phyloP scores from a whole-genome alignment of 2,329 filamentous ascomycete genomes.

The Fonsecaea monophora region DNA sequence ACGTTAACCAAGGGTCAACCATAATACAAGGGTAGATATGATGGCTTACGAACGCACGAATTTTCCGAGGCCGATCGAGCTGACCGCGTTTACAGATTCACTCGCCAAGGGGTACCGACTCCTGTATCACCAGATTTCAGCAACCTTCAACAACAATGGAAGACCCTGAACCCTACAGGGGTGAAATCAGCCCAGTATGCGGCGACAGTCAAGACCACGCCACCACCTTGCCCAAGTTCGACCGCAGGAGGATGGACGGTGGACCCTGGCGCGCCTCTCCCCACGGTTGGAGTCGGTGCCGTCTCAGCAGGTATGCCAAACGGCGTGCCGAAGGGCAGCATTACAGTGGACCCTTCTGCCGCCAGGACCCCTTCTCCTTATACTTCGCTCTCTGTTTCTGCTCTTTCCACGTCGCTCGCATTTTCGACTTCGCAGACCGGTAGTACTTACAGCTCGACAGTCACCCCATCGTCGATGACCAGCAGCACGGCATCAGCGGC shows the following conservation, averaged over 20 bases:
- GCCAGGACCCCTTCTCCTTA: slow-evolving; percentile 10
- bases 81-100: slow-evolving; percentile 57
- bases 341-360: slow-evolving; percentile 30
- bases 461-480: slow-evolving; percentile 23
- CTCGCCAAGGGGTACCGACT: slow-evolving; percentile 73
- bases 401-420: background rate
- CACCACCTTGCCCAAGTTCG: slow-evolving; percentile 72
- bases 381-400: slow-evolving; percentile 8
- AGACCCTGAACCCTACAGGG: slow-evolving; percentile 71
- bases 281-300: slow-evolving; percentile 67
- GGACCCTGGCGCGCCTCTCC: slow-evolving; percentile 71
- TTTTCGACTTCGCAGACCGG: slow-evolving; percentile 29
- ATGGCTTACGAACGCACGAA: slow-evolving; percentile 9
- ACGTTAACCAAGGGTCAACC: slow-evolving; percentile 59
- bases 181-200: slow-evolving; percentile 71
- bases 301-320: slow-evolving; percentile 37
- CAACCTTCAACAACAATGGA: slow-evolving; percentile 80
- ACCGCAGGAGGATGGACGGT: slow-evolving; percentile 76
- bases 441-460: slow-evolving; percentile 37
- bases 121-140: slow-evolving; percentile 77
- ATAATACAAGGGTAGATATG: slow-evolving; percentile 63
- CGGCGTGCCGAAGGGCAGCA: slow-evolving; percentile 37
- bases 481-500: slow-evolving; percentile 24
- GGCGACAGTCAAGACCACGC: slow-evolving; percentile 64
- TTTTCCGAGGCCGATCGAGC: slow-evolving; percentile 2